phyloP scores from a whole-genome alignment of 2,329 filamentous ascomycete species.

The Aspergillus sp. region DNA sequence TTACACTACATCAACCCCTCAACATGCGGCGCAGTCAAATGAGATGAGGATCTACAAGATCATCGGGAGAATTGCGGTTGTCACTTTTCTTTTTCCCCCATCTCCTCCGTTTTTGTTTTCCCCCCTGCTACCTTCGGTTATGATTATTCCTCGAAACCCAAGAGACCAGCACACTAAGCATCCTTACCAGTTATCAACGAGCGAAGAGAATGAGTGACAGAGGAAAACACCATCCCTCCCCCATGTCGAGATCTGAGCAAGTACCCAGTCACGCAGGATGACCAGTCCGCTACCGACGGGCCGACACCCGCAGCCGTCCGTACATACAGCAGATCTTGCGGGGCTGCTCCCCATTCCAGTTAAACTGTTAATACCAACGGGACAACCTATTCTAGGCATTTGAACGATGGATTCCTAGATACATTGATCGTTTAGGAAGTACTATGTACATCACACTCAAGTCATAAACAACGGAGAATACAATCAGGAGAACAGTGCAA shows the following conservation, averaged over 20 bases:
- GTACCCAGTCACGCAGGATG: constrained; percentile 6
- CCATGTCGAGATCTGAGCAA: constrained; percentile 1
- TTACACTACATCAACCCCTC: constrained; percentile 2
- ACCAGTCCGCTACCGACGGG: constrained; percentile 24
- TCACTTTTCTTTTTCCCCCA: not conserved
- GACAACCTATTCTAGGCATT: not conserved
- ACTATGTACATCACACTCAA: not conserved
- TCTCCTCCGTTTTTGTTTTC: not conserved
- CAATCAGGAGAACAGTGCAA: not conserved
- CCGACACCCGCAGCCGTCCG: constrained; percentile 27
- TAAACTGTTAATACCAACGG: not conserved
- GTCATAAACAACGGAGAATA: not conserved
- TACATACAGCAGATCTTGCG: constrained; percentile 26
- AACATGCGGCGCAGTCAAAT: constrained; percentile 1
- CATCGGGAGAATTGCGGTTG: not conserved
- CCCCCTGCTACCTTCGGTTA: not conserved
- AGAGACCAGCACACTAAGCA: not conserved
- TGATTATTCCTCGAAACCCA: not conserved
- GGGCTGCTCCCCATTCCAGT: constrained; percentile 12
- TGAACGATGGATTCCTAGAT: not conserved
- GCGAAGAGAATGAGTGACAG: not conserved
- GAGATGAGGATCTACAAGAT: constrained; percentile 7
- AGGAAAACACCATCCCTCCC: not conserved
- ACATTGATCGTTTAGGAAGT: not conserved
- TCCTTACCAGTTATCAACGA: not conserved